A percentile compares a stretch with the other conserved stretches of the same genome.
These are phyloP conservation scores for Skeletonema potamos DNA, from an alignment of 108 stramenopile species.

Conservation along the genomic window DNA sequence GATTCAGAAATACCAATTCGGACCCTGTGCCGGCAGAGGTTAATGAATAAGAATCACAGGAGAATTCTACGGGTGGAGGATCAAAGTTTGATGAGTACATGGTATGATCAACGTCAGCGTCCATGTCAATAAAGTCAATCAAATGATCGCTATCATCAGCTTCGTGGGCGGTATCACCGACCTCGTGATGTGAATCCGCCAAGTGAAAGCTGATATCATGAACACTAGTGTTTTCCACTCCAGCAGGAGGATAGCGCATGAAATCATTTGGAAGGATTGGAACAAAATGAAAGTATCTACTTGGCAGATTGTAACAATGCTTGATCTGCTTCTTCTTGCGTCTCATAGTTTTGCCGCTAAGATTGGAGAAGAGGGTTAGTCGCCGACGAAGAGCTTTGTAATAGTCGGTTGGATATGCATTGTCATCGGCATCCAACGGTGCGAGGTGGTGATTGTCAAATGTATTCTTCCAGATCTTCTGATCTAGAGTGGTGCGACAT, in stretches of 20 bases:
- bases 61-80: conserved; percentile 64
- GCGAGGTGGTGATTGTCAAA: conserved; percentile 46
- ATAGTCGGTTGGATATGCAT: conserved; percentile 15
- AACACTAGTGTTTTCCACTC: background rate
- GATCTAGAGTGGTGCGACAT: conserved; percentile 3
- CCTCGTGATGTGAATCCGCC: background rate
- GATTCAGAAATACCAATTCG: conserved; percentile 61
- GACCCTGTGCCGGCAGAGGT: conserved; percentile 34
- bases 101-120: conserved; percentile 4
- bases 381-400: conserved; percentile 19
- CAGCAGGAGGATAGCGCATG: conserved; percentile 21
- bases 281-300: conserved; percentile 54
- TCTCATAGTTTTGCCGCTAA: conserved; percentile 7
- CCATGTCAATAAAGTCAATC: background rate
- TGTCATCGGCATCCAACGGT: conserved; percentile 11
- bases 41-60: conserved; percentile 54
- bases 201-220: background rate
- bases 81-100: conserved; percentile 7
- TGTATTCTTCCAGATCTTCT: conserved; percentile 37
- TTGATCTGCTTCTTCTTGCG: background rate
- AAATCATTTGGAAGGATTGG: conserved; percentile 47
- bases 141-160: conserved; percentile 14
- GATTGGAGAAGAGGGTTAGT: conserved; percentile 38
- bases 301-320: conserved; percentile 40
- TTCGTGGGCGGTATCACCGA: background rate